Conservation (phyloP, 164 flowering plant genomes). For the Houttuynia cordata region DNA sequence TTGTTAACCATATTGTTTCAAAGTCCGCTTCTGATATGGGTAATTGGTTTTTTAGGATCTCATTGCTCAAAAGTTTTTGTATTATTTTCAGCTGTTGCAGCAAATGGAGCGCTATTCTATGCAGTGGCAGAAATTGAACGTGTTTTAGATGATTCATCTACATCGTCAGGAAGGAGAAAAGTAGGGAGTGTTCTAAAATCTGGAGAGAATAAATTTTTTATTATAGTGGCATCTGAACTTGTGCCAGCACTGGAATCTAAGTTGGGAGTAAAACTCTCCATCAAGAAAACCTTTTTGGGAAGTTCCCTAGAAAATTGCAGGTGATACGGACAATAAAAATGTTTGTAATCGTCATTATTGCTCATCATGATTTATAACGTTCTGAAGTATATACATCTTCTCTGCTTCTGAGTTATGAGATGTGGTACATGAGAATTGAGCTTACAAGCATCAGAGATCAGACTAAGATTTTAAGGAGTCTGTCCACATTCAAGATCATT, state of each 20-base stretch:
- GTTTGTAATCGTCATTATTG: too few species aligned
- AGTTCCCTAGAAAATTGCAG: constrained; percentile 90
- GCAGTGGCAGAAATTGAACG: constrained; percentile 55
- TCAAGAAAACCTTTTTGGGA: constrained; percentile 55
- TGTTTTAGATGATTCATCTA: constrained; percentile 22
- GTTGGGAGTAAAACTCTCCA: constrained; percentile 62
- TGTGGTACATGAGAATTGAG: too few species aligned
- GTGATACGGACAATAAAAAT: constrained; percentile 15
- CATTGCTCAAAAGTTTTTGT: neutral
- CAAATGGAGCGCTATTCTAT: constrained; percentile 79
- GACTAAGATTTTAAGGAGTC: neutral
- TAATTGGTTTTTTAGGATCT: too few species aligned
- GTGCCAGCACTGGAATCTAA: constrained; percentile 60
- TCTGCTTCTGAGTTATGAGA: too few species aligned
- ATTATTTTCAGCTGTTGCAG: constrained; percentile 61
- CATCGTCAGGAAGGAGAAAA: constrained; percentile 26
- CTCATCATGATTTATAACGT: too few species aligned
- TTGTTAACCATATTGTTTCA: too few species aligned
- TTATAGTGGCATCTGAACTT: constrained; percentile 76
- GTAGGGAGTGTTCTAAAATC: constrained; percentile 48
- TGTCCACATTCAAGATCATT: neutral
- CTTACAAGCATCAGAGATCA: too few species aligned
- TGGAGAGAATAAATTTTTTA: constrained; percentile 35
- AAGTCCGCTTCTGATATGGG: too few species aligned
- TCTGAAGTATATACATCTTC: too few species aligned